Conservation (phyloP, 2,329 filamentous ascomycete genomes). For the Lachnellula arida region DNA sequence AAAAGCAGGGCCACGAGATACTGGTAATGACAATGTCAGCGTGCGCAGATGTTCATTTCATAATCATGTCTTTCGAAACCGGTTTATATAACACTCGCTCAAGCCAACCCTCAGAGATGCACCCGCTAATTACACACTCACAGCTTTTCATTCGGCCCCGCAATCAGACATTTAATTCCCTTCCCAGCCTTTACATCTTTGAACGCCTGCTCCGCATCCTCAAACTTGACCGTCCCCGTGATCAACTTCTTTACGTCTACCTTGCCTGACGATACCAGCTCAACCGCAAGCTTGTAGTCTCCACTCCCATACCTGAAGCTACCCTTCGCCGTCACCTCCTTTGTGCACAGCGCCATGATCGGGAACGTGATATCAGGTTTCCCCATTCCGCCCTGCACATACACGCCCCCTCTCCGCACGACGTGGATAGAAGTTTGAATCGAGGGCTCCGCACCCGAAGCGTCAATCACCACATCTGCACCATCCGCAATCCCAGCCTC, state of each 20-base stretch:
- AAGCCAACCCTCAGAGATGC: too few relatives aligned
- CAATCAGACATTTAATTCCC: conserved; percentile 66
- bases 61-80: too few relatives aligned
- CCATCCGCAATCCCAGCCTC: conserved; percentile 60
- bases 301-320: conserved; percentile 87
- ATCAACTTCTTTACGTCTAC: conserved; percentile 81
- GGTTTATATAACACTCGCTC: too few relatives aligned
- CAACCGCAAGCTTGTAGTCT: conserved; percentile 74
- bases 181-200: conserved; percentile 80
- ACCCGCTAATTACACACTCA: background rate
- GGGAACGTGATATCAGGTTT: conserved; percentile 83
- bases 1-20: too few relatives aligned
- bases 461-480: conserved; percentile 76
- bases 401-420: conserved; percentile 66
- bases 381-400: conserved; percentile 89
- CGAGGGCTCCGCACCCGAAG: conserved; percentile 71
- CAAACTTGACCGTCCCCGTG: conserved; percentile 71
- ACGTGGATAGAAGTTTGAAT: conserved; percentile 72
- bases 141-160: conserved; percentile 50
- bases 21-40: too few relatives aligned
- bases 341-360: conserved; percentile 83
- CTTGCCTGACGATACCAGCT: conserved; percentile 67
- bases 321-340: conserved; percentile 82
- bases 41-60: too few relatives aligned
- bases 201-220: conserved; percentile 81